phyloP scores from a whole-genome alignment of 352 stramenopile species.

The Globisporangium ultimum region DNA sequence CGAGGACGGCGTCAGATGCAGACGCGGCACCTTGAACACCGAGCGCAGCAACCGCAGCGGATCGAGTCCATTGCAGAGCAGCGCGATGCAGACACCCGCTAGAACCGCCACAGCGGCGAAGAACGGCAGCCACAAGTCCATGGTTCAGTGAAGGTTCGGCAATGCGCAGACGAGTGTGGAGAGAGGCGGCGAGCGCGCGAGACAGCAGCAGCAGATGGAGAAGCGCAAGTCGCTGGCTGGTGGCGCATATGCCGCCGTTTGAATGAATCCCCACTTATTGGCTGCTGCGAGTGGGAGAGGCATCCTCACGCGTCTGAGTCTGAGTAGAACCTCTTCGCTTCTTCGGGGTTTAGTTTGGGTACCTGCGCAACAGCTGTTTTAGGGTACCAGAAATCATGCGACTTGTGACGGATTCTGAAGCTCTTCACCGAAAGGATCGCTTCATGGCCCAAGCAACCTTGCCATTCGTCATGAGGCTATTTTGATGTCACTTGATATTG shows the following conservation, averaged over 20 bases:
- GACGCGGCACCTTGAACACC: constrained; percentile 46
- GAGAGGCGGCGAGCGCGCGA: background rate
- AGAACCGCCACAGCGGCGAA: constrained; percentile 35
- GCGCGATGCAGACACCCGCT: constrained; percentile 27
- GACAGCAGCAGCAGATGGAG: background rate
- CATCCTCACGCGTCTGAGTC: constrained; percentile 3
- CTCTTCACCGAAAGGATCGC: no score
- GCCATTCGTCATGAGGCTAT: no score
- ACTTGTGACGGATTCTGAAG: constrained; percentile 1
- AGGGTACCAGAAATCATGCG: constrained; percentile 1
- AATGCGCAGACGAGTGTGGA: background rate
- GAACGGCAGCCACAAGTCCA: constrained; percentile 43
- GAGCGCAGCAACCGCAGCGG: constrained; percentile 60
- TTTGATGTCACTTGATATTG: no score
- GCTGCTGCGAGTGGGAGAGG: constrained; percentile 2
- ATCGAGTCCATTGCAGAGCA: constrained; percentile 58
- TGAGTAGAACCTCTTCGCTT: constrained; percentile 10
- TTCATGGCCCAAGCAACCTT: no score
- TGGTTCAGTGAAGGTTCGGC: background rate
- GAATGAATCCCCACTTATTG: background rate
- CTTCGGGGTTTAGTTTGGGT: no score
- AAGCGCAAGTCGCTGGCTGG: background rate
- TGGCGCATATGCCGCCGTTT: no score
- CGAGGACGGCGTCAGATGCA: constrained; percentile 37
- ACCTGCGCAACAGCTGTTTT: no score